A percentile compares a stretch with the other conserved stretches of the same genome.
phyloP scores from a whole-genome alignment of 2,329 filamentous ascomycete genomes.

The Aspergillus brunneoviolaceus region DNA sequence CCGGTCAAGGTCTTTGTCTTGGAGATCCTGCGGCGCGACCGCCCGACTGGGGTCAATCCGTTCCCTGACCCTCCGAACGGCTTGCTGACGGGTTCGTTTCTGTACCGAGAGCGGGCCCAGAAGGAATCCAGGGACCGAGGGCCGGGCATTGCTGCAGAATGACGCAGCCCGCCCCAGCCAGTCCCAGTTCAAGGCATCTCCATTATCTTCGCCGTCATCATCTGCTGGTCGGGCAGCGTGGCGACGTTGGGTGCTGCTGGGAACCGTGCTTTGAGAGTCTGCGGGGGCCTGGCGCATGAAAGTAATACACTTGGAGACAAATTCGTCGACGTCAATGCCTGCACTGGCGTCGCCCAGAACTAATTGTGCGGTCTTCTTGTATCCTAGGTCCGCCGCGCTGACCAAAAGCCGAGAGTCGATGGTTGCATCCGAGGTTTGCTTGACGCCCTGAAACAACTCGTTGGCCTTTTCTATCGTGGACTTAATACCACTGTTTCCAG shows the following conservation, averaged over 20 bases:
- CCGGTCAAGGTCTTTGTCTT: constrained; percentile 69
- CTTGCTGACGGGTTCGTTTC: constrained; percentile 72
- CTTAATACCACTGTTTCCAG: constrained; percentile 63
- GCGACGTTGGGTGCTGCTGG: constrained; percentile 38
- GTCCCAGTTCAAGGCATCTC: constrained; percentile 81
- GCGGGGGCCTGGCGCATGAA: constrained; percentile 75
- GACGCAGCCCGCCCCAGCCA: constrained; percentile 77
- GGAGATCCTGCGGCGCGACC: constrained; percentile 72
- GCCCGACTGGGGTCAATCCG: constrained; percentile 68
- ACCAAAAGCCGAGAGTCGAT: constrained; percentile 87
- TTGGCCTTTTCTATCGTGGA: constrained; percentile 68
- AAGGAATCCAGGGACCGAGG: constrained; percentile 77
- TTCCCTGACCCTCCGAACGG: constrained; percentile 68
- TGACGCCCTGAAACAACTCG: constrained; percentile 64
- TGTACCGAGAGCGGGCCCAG: constrained; percentile 86
- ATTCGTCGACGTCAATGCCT: constrained; percentile 85
- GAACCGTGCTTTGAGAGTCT: constrained; percentile 51
- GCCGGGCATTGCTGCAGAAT: constrained; percentile 69
- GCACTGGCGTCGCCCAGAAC: constrained; percentile 70
- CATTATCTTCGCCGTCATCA: constrained; percentile 67
- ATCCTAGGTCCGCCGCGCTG: constrained; percentile 73
- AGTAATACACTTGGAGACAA: constrained; percentile 82
- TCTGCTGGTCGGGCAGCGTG: constrained; percentile 49
- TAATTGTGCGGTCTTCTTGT: constrained; percentile 73
- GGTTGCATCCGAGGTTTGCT: constrained; percentile 86